Evolutionary conservation across 306 rosid genomes (phyloP), one percentile per base, ranked within the genome.

Genomic region (Vachellia collinsii): DNA sequence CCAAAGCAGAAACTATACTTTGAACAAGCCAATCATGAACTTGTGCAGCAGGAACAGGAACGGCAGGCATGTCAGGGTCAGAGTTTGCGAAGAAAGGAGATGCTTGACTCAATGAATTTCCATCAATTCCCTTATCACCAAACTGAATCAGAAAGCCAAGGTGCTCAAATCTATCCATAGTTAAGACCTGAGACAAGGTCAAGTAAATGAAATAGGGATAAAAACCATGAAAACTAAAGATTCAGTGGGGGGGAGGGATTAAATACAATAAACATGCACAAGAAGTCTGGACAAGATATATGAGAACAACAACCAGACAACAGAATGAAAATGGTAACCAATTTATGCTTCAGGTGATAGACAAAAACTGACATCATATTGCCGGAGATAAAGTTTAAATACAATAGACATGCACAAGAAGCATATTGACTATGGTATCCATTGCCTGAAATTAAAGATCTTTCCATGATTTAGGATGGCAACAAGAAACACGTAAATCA

Each of bases 41-140:
- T 87, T 93, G 99, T 25, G 92, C 80, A 37, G 92, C 97, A 42
- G 98, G 91, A 82, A 91, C 94, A 53, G 97, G 98, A 86, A 88
- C 98, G 3, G 97, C 99, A 67, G 99, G 99, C 99, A 96, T 96
- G 84, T 92, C 97, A 38, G 99, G 98, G 88, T 96, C 99, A 5
- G 98, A 96, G 79, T 96, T 96, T 12, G 99, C 98, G 54, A 96
- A 96, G 87, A 96, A 96, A 1, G 98, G 99, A 85, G 99, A 93
- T 75, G 74, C 80, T 75, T 96, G 97, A 83, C 98, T 88, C 82
- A 96, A 83, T 56, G 86, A 85, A 86, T 82, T 85, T 85, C 95
- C 92, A 74, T 86, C 97, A 64, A 80, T 78, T 81, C 92, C 99
- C 80, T 90, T 93, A 39, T 93, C 99, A 74, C 92, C 99, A 84